These are phyloP conservation scores for Aspergillus pseudoviridinutans DNA, from an alignment of 2,329 filamentous ascomycete species.

Conservation along the genomic window DNA sequence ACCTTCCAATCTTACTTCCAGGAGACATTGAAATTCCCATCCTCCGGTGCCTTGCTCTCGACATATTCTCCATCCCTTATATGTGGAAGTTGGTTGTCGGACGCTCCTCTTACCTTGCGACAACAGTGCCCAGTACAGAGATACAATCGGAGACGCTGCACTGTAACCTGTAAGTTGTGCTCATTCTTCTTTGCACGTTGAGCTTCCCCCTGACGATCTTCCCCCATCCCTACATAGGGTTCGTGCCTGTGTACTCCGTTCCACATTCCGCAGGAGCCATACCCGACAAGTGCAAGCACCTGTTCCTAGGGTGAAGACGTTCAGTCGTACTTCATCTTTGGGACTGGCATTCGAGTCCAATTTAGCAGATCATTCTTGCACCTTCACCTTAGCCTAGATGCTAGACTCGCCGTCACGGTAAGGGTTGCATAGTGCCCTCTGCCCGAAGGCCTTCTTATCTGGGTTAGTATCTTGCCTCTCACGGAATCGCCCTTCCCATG, in stretches of 20 bases:
- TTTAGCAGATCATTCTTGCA: constrained; percentile 40
- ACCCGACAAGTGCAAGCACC: constrained; percentile 27
- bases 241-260: constrained; percentile 32
- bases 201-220: constrained; percentile 35
- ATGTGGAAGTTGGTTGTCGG: constrained; percentile 27
- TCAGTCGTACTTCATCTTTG: constrained; percentile 44
- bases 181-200: constrained; percentile 27
- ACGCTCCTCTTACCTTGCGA: constrained; percentile 16
- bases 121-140: constrained; percentile 22
- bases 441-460: constrained; percentile 37
- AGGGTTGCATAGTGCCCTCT: constrained; percentile 41
- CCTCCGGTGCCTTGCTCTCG: constrained; percentile 14
- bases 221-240: constrained; percentile 38
- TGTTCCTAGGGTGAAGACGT: constrained; percentile 43
- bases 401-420: constrained; percentile 42
- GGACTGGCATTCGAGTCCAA: constrained; percentile 33
- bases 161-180: constrained; percentile 33
- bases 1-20: constrained; percentile 9
- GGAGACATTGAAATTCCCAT: constrained; percentile 17
- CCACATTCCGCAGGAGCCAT: constrained; percentile 38
- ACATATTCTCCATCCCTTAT: constrained; percentile 20
- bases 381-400: constrained; percentile 39
- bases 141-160: constrained; percentile 24
- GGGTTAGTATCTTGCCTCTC: constrained; percentile 36
- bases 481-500: constrained; percentile 20